These are phyloP conservation scores for Hyphodiscus sp. DNA, from an alignment of 2,329 filamentous ascomycete genomes.

Conservation along the genomic window DNA sequence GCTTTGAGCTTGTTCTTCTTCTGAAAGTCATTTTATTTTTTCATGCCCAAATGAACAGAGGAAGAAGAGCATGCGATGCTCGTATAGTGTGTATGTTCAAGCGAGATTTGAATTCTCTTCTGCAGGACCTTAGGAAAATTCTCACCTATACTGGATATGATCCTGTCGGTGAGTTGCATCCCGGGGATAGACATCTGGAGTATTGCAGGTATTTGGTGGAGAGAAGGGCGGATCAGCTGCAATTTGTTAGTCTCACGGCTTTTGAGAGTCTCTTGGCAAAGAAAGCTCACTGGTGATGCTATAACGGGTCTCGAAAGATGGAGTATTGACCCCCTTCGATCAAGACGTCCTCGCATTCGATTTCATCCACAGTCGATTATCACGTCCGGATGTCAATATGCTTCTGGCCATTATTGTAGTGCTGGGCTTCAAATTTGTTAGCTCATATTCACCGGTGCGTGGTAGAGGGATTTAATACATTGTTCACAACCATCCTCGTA, in stretches of 20 bases:
- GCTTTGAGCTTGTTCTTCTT: no score
- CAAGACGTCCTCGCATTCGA: slow-evolving; percentile 32
- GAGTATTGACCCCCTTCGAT: slow-evolving; percentile 26
- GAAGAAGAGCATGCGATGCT: no score
- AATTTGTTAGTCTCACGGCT: background rate
- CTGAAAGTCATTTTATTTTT: no score
- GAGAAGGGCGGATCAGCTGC: background rate
- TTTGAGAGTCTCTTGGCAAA: background rate
- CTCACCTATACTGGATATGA: background rate
- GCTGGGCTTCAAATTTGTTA: background rate
- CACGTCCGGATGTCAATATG: slow-evolving; percentile 37
- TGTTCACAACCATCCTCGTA: slow-evolving; percentile 2
- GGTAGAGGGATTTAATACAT: slow-evolving; percentile 7
- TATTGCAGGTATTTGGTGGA: background rate
- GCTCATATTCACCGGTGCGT: background rate
- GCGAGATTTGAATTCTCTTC: background rate
- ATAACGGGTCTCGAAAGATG: slow-evolving; percentile 24
- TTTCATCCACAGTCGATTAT: slow-evolving; percentile 27
- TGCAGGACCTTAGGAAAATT: background rate
- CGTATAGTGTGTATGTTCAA: background rate
- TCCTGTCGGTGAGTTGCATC: background rate
- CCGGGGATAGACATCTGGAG: background rate
- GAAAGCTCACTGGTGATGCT: background rate
- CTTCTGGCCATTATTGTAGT: slow-evolving; percentile 3
- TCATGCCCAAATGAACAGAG: no score